Percentiles rank a stretch among this genome's conserved stretches.
Conservation (phyloP, 495 filamentous ascomycete genomes). For the Penicillium psychrofluorescens region DNA sequence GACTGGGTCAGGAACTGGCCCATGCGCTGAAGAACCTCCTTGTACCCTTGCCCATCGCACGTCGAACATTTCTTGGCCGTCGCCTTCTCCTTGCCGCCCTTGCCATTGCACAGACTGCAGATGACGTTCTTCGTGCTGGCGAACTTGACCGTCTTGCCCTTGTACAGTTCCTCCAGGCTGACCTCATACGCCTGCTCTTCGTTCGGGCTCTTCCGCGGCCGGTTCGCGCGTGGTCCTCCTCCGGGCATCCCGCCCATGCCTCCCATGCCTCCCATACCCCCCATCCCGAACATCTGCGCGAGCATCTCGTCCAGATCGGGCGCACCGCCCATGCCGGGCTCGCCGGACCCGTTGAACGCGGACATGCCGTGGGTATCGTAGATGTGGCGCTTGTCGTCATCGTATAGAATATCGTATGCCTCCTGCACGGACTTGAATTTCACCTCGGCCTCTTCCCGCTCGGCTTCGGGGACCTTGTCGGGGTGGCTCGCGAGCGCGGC, state of each 20-base stretch:
- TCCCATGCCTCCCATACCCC: constrained; percentile 55
- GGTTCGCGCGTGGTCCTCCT: constrained; percentile 43
- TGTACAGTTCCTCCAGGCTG: constrained; percentile 88
- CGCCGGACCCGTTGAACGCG: constrained; percentile 72
- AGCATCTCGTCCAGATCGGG: constrained; percentile 18
- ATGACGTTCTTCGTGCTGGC: constrained; percentile 87
- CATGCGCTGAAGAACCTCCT: constrained; percentile 64
- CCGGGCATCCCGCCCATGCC: constrained; percentile 41
- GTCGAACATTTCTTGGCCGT: constrained; percentile 77
- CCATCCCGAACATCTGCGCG: constrained; percentile 23
- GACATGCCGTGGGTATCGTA: constrained; percentile 95
- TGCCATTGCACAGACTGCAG: constrained; percentile 79
- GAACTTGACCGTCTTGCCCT: constrained; percentile 96
- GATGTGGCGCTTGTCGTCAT: constrained; percentile 84
- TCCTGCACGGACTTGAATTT: constrained; percentile 87
- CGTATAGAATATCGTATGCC: constrained; percentile 95
- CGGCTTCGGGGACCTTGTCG: constrained; percentile 87
- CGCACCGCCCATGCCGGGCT: constrained; percentile 53
- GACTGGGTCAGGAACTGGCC: constrained; percentile 77
- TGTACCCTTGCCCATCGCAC: constrained; percentile 70
- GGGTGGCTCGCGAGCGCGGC: constrained; percentile 85
- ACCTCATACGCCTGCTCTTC: constrained; percentile 90
- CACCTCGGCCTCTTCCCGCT: constrained; percentile 75
- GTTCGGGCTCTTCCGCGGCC: constrained; percentile 65
- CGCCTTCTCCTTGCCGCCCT: constrained; percentile 85